A percentile compares a stretch with the other conserved stretches of the same genome.
These are phyloP conservation scores for Triticum urartu DNA, from an alignment of 176 grass and related monocot genomes.

Conservation along the genomic window DNA sequence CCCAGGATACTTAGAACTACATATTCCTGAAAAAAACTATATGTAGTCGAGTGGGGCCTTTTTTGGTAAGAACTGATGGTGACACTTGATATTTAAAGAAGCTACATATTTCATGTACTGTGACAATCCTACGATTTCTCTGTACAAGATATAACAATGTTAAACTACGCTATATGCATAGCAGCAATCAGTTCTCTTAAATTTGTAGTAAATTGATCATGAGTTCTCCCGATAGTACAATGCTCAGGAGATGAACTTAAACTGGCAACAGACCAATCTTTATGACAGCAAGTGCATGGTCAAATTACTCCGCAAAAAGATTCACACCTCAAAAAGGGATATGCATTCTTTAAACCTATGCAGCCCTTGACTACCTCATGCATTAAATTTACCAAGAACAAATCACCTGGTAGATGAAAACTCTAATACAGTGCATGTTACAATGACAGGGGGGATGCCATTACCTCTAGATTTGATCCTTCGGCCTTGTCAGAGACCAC, in stretches of 20 bases:
- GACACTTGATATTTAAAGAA: constrained; percentile 9
- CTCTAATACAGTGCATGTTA: constrained; percentile 6
- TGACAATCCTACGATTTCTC: not conserved
- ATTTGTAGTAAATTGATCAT: not conserved
- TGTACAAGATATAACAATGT: not conserved
- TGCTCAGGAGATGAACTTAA: not conserved
- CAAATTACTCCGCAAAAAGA: constrained; percentile 14
- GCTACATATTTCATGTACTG: not conserved
- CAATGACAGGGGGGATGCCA: not conserved
- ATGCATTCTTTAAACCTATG: not conserved
- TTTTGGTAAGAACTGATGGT: constrained; percentile 16
- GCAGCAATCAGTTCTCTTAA: not conserved
- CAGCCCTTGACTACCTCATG: not conserved
- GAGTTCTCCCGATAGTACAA: not conserved
- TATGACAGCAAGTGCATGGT: not conserved
- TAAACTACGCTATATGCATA: not conserved
- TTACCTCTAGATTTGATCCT: constrained; percentile 50
- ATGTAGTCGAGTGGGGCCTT: not conserved
- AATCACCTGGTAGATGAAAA: not conserved
- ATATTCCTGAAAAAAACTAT: not conserved
- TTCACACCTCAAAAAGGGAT: not conserved
- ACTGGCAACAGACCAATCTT: constrained; percentile 1
- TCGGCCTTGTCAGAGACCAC: constrained; percentile 66
- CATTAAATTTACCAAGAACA: not conserved
- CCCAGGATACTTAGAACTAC: not conserved